Percentiles rank a stretch among this genome's conserved stretches.
phyloP scores from a whole-genome alignment of 768 basidiomycete genomes.

The Tricholoma bakamatsutake region DNA sequence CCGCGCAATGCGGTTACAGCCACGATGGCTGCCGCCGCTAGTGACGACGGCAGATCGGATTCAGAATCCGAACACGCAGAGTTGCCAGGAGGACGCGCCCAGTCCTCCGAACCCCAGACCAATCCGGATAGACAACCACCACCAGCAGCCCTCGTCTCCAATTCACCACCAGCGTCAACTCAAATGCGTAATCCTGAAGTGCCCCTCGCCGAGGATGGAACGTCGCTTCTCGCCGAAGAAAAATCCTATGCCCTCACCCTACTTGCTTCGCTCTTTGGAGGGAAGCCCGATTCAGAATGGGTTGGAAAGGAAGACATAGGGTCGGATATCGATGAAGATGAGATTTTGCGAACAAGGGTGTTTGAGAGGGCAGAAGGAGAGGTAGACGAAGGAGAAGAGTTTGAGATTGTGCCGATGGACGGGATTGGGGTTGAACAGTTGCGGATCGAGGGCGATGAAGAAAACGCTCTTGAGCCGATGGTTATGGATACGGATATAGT shows the following conservation, averaged over 20 bases:
- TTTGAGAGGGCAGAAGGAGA: constrained; percentile 16
- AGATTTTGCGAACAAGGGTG: constrained; percentile 11
- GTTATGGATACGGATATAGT: constrained; percentile 11
- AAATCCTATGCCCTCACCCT: constrained; percentile 36
- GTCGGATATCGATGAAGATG: constrained; percentile 48
- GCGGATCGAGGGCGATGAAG: constrained; percentile 8
- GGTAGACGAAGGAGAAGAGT: constrained; percentile 23
- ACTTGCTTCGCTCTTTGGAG: constrained; percentile 48
- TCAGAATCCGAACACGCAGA: constrained; percentile 4
- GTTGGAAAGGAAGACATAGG: constrained; percentile 50
- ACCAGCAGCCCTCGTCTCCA: neutral
- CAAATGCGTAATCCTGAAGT: constrained; percentile 1
- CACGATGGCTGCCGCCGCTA: constrained; percentile 11
- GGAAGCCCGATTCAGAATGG: constrained; percentile 47
- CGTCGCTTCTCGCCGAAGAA: constrained; percentile 35
- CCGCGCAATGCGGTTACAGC: constrained; percentile 10
- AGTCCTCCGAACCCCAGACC: neutral
- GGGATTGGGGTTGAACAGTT: constrained; percentile 18
- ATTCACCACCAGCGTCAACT: constrained; percentile 1
- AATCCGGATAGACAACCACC: neutral
- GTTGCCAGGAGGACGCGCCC: constrained; percentile 2
- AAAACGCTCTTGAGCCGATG: constrained; percentile 8
- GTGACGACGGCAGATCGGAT: constrained; percentile 11
- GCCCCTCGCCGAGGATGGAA: constrained; percentile 18
- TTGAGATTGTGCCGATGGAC: constrained; percentile 29